Percentiles rank a stretch among this genome's conserved stretches.
These are phyloP conservation scores for Meredithiella fracta DNA, from an alignment of 2,329 filamentous ascomycete genomes.

Conservation along the genomic window DNA sequence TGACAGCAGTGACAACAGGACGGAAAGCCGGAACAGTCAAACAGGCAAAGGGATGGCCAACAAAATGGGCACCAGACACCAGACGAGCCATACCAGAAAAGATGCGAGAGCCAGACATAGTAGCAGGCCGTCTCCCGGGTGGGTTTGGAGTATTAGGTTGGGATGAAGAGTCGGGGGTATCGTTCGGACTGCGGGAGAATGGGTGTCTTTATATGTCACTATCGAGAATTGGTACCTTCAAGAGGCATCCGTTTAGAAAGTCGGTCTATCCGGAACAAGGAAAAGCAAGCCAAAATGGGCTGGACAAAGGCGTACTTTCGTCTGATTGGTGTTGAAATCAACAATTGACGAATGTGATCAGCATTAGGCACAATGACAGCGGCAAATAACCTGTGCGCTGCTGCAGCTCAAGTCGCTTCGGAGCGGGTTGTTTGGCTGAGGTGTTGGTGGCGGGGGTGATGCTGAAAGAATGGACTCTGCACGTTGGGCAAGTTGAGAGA, in stretches of 20 bases:
- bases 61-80: conserved; percentile 11
- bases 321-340: no score
- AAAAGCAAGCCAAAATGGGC: no score
- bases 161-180: conserved; percentile 3
- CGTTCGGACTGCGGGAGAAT: background rate
- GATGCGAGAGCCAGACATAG: conserved; percentile 10
- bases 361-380: background rate
- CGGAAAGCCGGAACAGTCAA: background rate
- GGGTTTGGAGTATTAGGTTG: background rate
- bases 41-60: conserved; percentile 16
- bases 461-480: background rate
- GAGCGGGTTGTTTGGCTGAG: background rate
- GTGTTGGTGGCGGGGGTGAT: background rate
- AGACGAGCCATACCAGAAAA: conserved; percentile 7
- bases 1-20: background rate
- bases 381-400: background rate
- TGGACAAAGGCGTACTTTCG: background rate
- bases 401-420: background rate
- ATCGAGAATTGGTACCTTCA: no score
- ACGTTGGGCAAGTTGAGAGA: background rate
- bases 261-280: background rate
- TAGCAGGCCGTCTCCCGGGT: background rate
- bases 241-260: background rate
- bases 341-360: background rate
- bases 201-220: no score